Conservation (phyloP, 495 filamentous ascomycete genomes). For the Podospora pseudopauciseta region DNA sequence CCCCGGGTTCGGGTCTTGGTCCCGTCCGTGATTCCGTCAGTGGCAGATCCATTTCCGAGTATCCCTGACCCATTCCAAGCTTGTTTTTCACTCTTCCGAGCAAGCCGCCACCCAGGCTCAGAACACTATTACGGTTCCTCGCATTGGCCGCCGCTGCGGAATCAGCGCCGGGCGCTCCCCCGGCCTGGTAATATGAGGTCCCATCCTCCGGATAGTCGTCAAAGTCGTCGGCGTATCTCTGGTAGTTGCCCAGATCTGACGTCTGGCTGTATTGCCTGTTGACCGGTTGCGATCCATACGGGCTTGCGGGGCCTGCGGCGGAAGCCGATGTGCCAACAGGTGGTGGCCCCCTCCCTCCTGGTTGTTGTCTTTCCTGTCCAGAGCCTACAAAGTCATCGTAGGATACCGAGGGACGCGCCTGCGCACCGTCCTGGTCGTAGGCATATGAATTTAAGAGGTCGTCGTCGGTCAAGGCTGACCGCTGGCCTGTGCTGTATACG, state of each 20-base stretch:
- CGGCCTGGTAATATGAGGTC: conserved; percentile 63
- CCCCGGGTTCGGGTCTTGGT: conserved; percentile 34
- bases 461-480: conserved; percentile 72
- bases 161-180: conserved; percentile 47
- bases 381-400: conserved; percentile 93
- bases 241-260: conserved; percentile 79
- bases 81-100: conserved; percentile 83
- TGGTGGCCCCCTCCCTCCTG: conserved; percentile 40
- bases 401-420: conserved; percentile 77
- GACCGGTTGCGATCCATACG: conserved; percentile 51
- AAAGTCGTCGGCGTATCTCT: conserved; percentile 82
- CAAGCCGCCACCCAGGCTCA: conserved; percentile 80
- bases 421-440: conserved; percentile 59
- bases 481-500: conserved; percentile 66
- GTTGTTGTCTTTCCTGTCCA: conserved; percentile 37
- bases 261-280: conserved; percentile 72
- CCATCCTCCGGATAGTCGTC: conserved; percentile 73
- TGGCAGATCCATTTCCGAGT: conserved; percentile 97
- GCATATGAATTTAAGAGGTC: conserved; percentile 67
- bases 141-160: conserved; percentile 44
- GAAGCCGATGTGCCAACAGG: conserved; percentile 29
- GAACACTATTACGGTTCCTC: conserved; percentile 78
- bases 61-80: conserved; percentile 86
- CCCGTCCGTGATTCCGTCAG: conserved; percentile 64
- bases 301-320: conserved; percentile 49